Percentiles rank a stretch among this genome's conserved stretches.
Evolutionary conservation across 2,329 filamentous ascomycete species (phyloP).

Genomic region (Neofusicoccum umdonicola): DNA sequence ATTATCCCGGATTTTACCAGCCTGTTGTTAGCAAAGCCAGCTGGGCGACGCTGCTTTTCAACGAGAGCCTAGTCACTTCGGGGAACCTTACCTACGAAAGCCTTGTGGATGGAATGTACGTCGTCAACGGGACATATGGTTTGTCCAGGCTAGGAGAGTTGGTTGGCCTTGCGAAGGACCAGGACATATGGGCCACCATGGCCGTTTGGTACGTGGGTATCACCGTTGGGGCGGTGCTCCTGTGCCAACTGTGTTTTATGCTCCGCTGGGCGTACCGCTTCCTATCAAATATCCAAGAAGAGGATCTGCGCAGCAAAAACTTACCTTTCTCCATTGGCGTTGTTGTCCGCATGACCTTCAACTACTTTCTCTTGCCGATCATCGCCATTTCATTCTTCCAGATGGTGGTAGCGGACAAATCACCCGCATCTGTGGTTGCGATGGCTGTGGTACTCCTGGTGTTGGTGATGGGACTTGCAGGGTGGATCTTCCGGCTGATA

Average conservation of each 20-base stretch:
- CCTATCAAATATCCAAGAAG: slow-evolving; percentile 69
- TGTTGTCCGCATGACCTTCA: slow-evolving; percentile 78
- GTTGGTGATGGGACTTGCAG: slow-evolving; percentile 68
- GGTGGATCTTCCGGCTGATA: slow-evolving; percentile 79
- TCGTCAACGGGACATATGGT: slow-evolving; percentile 73
- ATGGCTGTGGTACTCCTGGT: slow-evolving; percentile 74
- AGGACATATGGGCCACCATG: slow-evolving; percentile 92
- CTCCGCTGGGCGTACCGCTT: slow-evolving; percentile 73
- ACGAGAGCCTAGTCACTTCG: slow-evolving; percentile 77
- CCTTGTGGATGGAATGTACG: slow-evolving; percentile 82
- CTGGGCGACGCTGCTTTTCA: slow-evolving; percentile 92
- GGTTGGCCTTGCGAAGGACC: slow-evolving; percentile 70
- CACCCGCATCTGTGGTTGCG: slow-evolving; percentile 68
- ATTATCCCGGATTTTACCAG: slow-evolving; percentile 93
- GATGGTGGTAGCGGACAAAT: slow-evolving; percentile 69
- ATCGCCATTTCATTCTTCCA: slow-evolving; percentile 89
- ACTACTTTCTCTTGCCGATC: slow-evolving; percentile 86
- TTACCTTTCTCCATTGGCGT: slow-evolving; percentile 68
- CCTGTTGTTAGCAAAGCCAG: slow-evolving; percentile 82
- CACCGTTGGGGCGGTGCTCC: slow-evolving; percentile 62
- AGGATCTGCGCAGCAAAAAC: slow-evolving; percentile 89
- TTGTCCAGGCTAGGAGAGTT: slow-evolving; percentile 76
- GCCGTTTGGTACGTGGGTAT: slow-evolving; percentile 85
- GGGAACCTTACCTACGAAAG: slow-evolving; percentile 60
- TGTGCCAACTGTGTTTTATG: slow-evolving; percentile 75